Evolutionary conservation across 208 protist genomes (phyloP).

Genomic region (Histomonas meleagridis): DNA sequence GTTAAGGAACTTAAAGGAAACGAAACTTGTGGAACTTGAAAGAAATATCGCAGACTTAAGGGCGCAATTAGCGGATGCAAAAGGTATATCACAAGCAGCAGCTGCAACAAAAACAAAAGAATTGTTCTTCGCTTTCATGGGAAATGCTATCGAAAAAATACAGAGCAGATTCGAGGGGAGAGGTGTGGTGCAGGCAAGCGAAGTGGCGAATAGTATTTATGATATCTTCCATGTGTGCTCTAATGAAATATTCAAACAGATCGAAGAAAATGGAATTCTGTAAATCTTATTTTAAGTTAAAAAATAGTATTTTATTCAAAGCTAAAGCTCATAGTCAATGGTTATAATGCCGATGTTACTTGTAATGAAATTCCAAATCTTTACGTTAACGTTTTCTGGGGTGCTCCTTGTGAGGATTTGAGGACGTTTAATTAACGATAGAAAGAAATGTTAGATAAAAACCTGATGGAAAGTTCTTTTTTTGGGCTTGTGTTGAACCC

Average conservation of each 20-base stretch:
- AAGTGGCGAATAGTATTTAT: neutral
- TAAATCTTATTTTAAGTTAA: neutral
- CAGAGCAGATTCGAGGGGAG: neutral
- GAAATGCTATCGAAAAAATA: neutral
- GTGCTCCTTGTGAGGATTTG: no score
- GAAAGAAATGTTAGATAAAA: no score
- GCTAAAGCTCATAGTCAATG: no score
- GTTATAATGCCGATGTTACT: no score
- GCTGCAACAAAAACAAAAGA: conserved; percentile 6
- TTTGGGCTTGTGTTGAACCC: neutral
- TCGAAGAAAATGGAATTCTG: neutral
- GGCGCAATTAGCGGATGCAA: neutral
- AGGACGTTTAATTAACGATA: no score
- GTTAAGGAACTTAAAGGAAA: neutral
- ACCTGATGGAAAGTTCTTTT: neutral
- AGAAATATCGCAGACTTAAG: neutral
- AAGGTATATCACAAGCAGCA: neutral
- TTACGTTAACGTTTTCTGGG: no score
- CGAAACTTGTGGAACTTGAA: neutral
- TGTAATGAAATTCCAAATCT: no score
- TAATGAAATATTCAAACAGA: neutral
- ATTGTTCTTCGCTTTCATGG: neutral
- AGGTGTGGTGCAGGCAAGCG: neutral
- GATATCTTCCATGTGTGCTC: neutral
- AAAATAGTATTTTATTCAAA: no score